Conservation (phyloP, 768 basidiomycete genomes). For the Lactarius deliciosus region DNA sequence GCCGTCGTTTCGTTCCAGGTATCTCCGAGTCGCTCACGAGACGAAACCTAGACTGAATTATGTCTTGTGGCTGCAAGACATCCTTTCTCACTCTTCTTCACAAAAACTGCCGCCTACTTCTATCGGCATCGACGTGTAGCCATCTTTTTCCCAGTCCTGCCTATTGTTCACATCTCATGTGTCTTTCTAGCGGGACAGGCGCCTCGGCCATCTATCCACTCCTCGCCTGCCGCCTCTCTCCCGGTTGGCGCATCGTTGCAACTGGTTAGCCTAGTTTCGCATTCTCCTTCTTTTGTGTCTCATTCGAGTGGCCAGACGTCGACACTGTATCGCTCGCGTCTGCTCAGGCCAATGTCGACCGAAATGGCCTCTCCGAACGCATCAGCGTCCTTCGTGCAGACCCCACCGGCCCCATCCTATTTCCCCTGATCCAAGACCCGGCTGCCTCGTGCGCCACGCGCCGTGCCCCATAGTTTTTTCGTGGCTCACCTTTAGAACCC, state of each 20-base stretch:
- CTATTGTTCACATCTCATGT: neutral
- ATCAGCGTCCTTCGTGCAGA: constrained; percentile 49
- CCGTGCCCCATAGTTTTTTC: neutral
- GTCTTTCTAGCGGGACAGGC: constrained; percentile 74
- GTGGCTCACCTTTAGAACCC: neutral
- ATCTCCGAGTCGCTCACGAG: neutral
- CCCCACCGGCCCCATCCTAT: constrained; percentile 46
- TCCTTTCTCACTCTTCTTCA: constrained; percentile 35
- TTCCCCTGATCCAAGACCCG: constrained; percentile 36
- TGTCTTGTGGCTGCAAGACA: constrained; percentile 79
- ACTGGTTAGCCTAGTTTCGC: constrained; percentile 51
- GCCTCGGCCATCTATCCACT: constrained; percentile 89
- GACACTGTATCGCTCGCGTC: constrained; percentile 58
- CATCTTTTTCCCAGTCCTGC: neutral
- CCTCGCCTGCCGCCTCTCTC: constrained; percentile 55
- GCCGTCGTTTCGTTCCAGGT: neutral
- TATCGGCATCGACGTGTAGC: constrained; percentile 78
- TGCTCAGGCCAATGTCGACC: constrained; percentile 56
- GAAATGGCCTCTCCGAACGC: constrained; percentile 53
- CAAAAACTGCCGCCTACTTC: neutral
- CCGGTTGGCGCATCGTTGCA: constrained; percentile 59
- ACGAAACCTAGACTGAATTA: constrained; percentile 68
- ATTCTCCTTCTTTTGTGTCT: neutral
- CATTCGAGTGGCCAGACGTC: constrained; percentile 51
- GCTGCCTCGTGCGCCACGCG: constrained; percentile 8